phyloP scores from a whole-genome alignment of 768 basidiomycete genomes.

The Gelatoporia subvermispora region DNA sequence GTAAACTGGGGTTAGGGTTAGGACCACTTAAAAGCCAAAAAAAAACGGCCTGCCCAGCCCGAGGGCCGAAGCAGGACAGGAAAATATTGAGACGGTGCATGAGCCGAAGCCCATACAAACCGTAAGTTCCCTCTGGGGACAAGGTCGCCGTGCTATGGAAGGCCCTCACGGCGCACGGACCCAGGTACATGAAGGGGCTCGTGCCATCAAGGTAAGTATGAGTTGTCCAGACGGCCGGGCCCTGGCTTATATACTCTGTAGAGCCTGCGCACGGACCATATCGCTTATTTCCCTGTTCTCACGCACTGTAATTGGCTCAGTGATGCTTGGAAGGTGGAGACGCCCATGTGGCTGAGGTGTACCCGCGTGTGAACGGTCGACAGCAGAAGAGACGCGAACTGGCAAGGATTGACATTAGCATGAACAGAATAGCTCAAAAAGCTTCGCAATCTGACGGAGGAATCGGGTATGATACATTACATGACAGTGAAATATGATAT shows the following conservation, averaged over 20 bases:
- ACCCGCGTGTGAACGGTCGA: too few relatives aligned
- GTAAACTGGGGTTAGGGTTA: slow-evolving; percentile 27
- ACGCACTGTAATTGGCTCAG: too few relatives aligned
- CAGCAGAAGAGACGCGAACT: too few relatives aligned
- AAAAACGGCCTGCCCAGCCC: slow-evolving; percentile 45
- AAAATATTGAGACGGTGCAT: slow-evolving; percentile 45
- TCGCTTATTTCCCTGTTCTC: too few relatives aligned
- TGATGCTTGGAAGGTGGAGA: too few relatives aligned
- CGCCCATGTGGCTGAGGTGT: too few relatives aligned
- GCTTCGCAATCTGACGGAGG: too few relatives aligned
- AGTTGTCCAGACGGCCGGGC: slow-evolving; percentile 10
- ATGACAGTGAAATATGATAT: too few relatives aligned
- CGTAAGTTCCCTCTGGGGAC: slow-evolving; percentile 42
- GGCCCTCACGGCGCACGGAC: slow-evolving; percentile 32
- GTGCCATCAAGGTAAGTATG: slow-evolving; percentile 34
- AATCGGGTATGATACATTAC: too few relatives aligned
- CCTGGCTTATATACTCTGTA: slow-evolving; percentile 14
- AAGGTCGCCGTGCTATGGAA: slow-evolving; percentile 53
- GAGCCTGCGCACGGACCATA: slow-evolving; percentile 24
- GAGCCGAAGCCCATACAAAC: slow-evolving; percentile 46
- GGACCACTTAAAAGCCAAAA: slow-evolving; percentile 19
- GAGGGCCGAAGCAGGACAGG: slow-evolving; percentile 46
- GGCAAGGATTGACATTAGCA: too few relatives aligned
- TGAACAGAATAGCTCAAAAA: too few relatives aligned
- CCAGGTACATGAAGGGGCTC: slow-evolving; percentile 33